phyloP scores from a whole-genome alignment of 2,329 filamentous ascomycete species.

The Simplicillium sp. region DNA sequence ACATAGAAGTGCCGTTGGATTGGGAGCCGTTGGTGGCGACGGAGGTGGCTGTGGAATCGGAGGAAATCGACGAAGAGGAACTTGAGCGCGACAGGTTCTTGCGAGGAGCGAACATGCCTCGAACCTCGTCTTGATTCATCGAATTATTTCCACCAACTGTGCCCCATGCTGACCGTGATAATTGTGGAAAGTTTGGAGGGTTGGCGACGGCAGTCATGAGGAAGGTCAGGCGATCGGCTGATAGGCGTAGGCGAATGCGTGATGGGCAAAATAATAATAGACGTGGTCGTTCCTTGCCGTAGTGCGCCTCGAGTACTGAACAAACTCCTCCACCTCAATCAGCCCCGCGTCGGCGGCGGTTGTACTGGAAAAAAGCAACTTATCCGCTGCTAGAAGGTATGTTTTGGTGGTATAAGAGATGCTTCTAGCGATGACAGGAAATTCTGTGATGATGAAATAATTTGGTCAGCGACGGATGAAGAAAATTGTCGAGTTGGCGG shows the following conservation, averaged over 20 bases:
- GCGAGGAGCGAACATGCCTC: constrained; percentile 82
- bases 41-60: constrained; percentile 52
- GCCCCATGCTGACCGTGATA: constrained; percentile 57
- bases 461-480: too few species aligned
- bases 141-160: constrained; percentile 50
- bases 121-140: constrained; percentile 76
- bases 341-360: too few species aligned
- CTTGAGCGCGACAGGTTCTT: constrained; percentile 81
- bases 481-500: too few species aligned
- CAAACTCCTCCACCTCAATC: too few species aligned
- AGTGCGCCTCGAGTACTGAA: background rate
- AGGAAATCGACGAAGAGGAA: constrained; percentile 81
- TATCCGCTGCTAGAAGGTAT: too few species aligned
- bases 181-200: constrained; percentile 52
- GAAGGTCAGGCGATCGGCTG: constrained; percentile 15
- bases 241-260: constrained; percentile 1
- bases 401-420: too few species aligned
- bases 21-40: constrained; percentile 52
- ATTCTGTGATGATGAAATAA: too few species aligned
- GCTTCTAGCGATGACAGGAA: too few species aligned
- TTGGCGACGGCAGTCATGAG: constrained; percentile 61
- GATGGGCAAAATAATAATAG: too few species aligned
- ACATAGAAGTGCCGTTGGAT: constrained; percentile 48
- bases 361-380: too few species aligned
- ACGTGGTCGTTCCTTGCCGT: background rate